Conservation (phyloP, 345 rosid species). For the Syzygium oleosum region DNA sequence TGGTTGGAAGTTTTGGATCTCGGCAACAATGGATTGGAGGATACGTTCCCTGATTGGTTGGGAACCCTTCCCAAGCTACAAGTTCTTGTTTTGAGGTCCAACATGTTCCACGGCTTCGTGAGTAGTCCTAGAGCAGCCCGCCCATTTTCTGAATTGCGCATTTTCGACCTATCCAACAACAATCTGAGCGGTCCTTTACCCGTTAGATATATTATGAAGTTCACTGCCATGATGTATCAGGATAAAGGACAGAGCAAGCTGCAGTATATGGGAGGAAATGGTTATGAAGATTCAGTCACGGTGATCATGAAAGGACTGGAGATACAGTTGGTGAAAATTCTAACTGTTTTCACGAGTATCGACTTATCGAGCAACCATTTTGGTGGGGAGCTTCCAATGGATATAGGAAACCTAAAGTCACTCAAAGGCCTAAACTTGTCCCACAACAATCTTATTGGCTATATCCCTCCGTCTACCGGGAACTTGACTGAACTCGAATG, state of each 20-base stretch:
- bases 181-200: not conserved
- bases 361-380: not conserved
- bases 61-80: not conserved
- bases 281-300: not conserved
- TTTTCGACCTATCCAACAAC: not conserved
- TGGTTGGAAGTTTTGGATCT: not conserved
- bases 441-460: not conserved
- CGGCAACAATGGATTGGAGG: not conserved
- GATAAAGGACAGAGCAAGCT: not conserved
- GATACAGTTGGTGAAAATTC: not conserved
- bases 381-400: not conserved
- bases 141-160: not conserved
- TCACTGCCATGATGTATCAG: not conserved
- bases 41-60: not conserved
- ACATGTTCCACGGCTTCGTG: not conserved
- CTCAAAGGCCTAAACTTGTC: not conserved
- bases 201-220: not conserved
- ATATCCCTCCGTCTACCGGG: not conserved
- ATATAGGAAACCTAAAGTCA: not conserved
- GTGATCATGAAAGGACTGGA: not conserved
- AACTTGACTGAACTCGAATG: not conserved
- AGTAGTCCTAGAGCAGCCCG: not conserved
- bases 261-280: not conserved
- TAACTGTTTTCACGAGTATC: not conserved
- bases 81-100: not conserved